Evolutionary conservation across 495 filamentous ascomycete species (phyloP), one percentile per base, ranked within the genome.

Genomic region (Neurospora sp.): DNA sequence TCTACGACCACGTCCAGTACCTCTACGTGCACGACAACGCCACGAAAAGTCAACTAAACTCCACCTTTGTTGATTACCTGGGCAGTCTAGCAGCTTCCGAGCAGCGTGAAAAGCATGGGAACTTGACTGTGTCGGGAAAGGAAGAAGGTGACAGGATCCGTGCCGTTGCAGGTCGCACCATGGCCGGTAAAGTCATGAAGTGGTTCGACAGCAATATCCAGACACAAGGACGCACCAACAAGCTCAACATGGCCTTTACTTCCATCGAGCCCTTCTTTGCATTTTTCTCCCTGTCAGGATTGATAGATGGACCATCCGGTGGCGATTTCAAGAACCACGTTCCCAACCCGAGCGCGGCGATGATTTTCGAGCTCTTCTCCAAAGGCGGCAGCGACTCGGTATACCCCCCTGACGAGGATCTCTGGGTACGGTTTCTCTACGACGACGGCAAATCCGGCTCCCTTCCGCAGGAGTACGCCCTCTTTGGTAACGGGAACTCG

Each of bases 1-100:
- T 85, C 18, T 85, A 84, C 75, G 82, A 84, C 68, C 83, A 81
- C 71, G 83, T 82, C n/a, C 48, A 42, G 6, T 85, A 82, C 70
- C 78, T 77, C 42, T 82, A 80, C 72, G 76, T 71, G 65, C 83
- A 85, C 72, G 75, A 81, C 75, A 73, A 73, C n/a, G 71, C 74
- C 2, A 78, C 77, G 8, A 74, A 45, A 7, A 35, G 70, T 0
- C 31, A 65, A 27, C 76, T 85, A 3, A 74, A 71, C 16, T 44
- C 9, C 0, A 75, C 69, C 31, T 75, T 79, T 3, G 48, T 85
- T 0, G 69, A 20, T 0, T 48, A 73, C n/a, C 73, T 85, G 18
- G 74, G 75, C 3, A 70, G 22, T 18, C 72, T 82, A 1, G 84
- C 84, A n/a, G 76, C 74, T 41, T 72, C 27, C 7, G 79, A 84